These are phyloP conservation scores for Zygotorulaspora florentina DNA, from an alignment of 805 yeast species.

Conservation along the genomic window DNA sequence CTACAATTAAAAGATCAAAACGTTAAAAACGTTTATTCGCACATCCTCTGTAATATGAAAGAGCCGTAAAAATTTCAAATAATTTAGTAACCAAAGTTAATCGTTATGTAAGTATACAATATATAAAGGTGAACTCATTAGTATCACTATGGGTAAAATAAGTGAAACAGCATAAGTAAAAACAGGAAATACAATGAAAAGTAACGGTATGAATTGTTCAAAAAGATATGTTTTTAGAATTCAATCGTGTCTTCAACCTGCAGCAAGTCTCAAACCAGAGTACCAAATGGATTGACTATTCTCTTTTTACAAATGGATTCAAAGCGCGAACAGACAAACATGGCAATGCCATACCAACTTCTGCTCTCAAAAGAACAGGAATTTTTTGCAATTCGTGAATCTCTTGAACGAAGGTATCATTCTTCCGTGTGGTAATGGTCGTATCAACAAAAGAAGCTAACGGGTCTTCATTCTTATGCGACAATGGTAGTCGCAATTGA, in stretches of 20 bases:
- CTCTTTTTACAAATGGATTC: constrained; percentile 63
- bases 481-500: constrained; percentile 32
- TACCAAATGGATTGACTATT: background rate
- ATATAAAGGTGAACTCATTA: background rate
- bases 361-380: constrained; percentile 84
- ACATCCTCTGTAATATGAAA: background rate
- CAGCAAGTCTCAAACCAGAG: background rate
- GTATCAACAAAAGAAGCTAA: constrained; percentile 56
- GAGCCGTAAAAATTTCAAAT: too few relatives aligned
- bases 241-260: background rate
- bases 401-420: constrained; percentile 68
- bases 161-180: background rate
- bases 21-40: background rate
- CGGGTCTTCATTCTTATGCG: constrained; percentile 32
- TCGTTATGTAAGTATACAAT: too few relatives aligned
- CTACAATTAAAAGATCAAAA: too few relatives aligned
- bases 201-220: background rate
- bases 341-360: constrained; percentile 92
- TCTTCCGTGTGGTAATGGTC: constrained; percentile 58
- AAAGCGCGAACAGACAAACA: constrained; percentile 87
- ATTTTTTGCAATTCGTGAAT: constrained; percentile 71
- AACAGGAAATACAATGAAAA: background rate
- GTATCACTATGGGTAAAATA: background rate
- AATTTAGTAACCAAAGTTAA: too few relatives aligned
- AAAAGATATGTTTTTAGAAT: background rate